Evolutionary conservation across 1,284 basidiomycete genomes (phyloP), one percentile per base, ranked within the genome.

Genomic region (Cryptococcus sp.): DNA sequence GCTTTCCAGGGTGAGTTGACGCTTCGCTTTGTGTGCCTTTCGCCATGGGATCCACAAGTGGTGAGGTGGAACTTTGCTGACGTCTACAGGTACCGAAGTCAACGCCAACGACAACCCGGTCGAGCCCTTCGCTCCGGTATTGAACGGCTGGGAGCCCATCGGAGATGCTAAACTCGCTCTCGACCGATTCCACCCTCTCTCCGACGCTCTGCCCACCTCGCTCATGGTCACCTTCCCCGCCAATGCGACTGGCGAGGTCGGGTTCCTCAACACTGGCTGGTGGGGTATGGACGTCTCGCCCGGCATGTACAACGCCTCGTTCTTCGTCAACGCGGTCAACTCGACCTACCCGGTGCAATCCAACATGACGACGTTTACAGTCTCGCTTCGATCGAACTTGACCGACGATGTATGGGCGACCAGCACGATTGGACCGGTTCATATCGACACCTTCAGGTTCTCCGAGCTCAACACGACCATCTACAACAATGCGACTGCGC

Each of bases 221-320:
- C n/a, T 47, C 12, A 14, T 19, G 14, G 22, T 47, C 12, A 41
- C 38, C 2, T 7, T 47, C 18, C 26, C 26, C 19, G 26, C 25
- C 12, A 47, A 47, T 25, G 46, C 46, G 10, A 47, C 37, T 35
- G 46, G 46, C 22, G 28, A 25, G 22, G 38, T 47, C 28, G 46
- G 46, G 18, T 12, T 47, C 24, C 28, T 31, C 38, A 47, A 47
- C 39, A 41, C 46, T 5, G 46, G 46, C 7, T 47, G 28, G 25
- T 47, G 46, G 46, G 46, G 46, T 25, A 40, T 47, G 38, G 46
- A 47, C 38, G 31, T 47, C 39, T 31, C 31, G 12, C 46, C 46
- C 5, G 25, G 32, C 21, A 24, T 22, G 25, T 47, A 47, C 33
- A 34, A 31, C 18, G 46, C 38, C 9, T 41, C 38, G 22, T 47